Evolutionary conservation across 768 basidiomycete genomes (phyloP), one percentile per base, ranked within the genome.

Genomic region (Hericium coralloides): DNA sequence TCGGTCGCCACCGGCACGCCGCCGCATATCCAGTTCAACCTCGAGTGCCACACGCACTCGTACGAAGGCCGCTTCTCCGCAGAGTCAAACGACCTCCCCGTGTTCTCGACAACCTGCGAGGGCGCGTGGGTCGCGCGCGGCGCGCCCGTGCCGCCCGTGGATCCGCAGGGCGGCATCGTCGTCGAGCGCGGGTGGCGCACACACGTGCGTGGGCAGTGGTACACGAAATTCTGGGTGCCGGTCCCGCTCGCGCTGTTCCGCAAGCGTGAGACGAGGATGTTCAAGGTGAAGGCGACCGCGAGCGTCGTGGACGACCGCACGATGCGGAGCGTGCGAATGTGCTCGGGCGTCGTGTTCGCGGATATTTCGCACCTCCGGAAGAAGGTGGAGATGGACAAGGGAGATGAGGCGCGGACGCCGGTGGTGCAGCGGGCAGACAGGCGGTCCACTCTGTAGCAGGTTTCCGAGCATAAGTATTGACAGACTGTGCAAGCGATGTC

Each of bases 51-150:
- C 31, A 63, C 62, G 38, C 55, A 58, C 23, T 47, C 62, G 9
- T 63, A 63, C 48, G 62, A 63, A 41, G 62, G 62, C 17, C 62
- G 60, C 43, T 63, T 61, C 48, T 58, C 62, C 10, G 55, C 49
- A 25, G 62, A 63, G 39, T 58, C 47, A 14, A 63, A 63, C 10
- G 60, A 60, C 14, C 12, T 58, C 20, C 62, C 62, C 0, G 57
- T 56, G 4, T 63, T 56, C 37, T 58, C 60, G 37, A 50, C 55
- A 1, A 20, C 22, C 23, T 63, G 58, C 49, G 36, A 12, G 8
- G 61, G 61, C 7, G 38, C 22, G 2, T 23, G 22, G 10, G 52
- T 60, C 20, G 38, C 41, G 4, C 52, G 55, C 31, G 47, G 45
- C 14, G 18, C 36, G 9, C 38, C 50, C 15, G 2, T 18, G 4